Percentiles rank a stretch among this genome's conserved stretches.
Evolutionary conservation across 495 filamentous ascomycete genomes (phyloP).

Genomic region (Aspergillus bridgeri): DNA sequence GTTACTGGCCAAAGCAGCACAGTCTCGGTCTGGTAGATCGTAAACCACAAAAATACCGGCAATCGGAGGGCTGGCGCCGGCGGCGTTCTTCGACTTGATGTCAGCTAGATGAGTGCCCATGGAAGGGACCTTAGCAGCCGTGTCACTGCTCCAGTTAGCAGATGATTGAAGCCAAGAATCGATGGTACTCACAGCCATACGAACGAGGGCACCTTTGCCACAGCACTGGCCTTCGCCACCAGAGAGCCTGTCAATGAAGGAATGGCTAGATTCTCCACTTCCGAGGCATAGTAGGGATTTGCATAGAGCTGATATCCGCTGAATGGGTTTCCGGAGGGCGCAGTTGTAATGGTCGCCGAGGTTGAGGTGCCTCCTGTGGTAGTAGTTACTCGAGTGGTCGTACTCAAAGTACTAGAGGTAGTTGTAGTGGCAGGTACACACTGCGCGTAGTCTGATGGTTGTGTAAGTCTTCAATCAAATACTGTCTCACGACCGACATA

Average conservation of each 20-base stretch:
- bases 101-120: conserved; percentile 55
- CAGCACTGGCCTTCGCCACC: conserved; percentile 39
- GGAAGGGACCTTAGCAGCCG: conserved; percentile 55
- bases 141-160: conserved; percentile 43
- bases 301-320: conserved; percentile 50
- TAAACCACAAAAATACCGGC: conserved; percentile 65
- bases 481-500: not conserved
- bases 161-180: no score
- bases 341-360: not conserved
- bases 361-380: not conserved
- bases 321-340: conserved; percentile 36
- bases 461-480: not conserved
- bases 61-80: conserved; percentile 46
- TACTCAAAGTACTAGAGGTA: conserved; percentile 4
- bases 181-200: conserved; percentile 66
- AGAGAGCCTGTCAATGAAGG: conserved; percentile 43
- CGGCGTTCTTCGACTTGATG: conserved; percentile 53
- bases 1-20: conserved; percentile 71
- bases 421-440: conserved; percentile 10
- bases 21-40: conserved; percentile 74
- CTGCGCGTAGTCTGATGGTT: conserved; percentile 8
- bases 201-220: conserved; percentile 65
- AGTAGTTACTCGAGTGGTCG: not conserved
- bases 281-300: conserved; percentile 56
- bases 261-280: conserved; percentile 48